phyloP scores from a whole-genome alignment of 176 grass and related monocot genomes.

The Elaeis guineensis region DNA sequence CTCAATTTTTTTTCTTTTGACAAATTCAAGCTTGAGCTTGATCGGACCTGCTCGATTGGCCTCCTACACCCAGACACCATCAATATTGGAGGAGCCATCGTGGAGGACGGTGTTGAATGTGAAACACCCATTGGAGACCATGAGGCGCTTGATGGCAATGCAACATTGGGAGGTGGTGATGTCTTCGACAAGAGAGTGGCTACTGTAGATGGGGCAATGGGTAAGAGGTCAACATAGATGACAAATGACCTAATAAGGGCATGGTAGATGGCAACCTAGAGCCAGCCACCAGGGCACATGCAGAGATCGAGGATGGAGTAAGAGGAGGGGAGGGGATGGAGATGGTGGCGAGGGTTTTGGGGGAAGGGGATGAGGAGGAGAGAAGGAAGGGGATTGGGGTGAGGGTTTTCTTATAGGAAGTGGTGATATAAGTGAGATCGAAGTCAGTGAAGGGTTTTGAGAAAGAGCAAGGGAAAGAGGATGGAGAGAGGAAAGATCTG shows the following conservation, averaged over 20 bases:
- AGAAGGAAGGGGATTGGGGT: not conserved
- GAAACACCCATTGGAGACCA: conserved; percentile 46
- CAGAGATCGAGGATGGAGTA: conserved; percentile 41
- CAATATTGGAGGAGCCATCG: conserved; percentile 84
- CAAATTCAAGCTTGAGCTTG: no score
- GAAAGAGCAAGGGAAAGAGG: conserved; percentile 2
- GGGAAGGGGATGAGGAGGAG: not conserved
- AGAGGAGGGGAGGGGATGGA: conserved; percentile 49
- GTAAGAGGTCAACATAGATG: no score
- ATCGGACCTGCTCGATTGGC: conserved; percentile 9
- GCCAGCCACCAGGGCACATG: conserved; percentile 72
- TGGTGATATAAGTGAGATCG: not conserved
- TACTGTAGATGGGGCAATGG: conserved; percentile 51
- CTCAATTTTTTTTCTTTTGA: no score
- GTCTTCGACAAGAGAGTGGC: conserved; percentile 64
- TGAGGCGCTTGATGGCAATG: conserved; percentile 53
- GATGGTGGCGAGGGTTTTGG: not conserved
- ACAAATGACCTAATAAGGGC: no score
- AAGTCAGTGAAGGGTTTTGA: conserved; percentile 11
- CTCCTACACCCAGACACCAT: conserved; percentile 79
- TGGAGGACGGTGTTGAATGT: conserved; percentile 78
- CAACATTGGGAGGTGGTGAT: conserved; percentile 88
- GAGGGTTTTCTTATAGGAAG: conserved; percentile 1
- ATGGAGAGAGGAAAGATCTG: conserved; percentile 15
- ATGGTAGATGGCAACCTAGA: conserved; percentile 65